These are phyloP conservation scores for Lactifluus hygrophoroides DNA, from an alignment of 768 basidiomycete genomes.

Conservation along the genomic window DNA sequence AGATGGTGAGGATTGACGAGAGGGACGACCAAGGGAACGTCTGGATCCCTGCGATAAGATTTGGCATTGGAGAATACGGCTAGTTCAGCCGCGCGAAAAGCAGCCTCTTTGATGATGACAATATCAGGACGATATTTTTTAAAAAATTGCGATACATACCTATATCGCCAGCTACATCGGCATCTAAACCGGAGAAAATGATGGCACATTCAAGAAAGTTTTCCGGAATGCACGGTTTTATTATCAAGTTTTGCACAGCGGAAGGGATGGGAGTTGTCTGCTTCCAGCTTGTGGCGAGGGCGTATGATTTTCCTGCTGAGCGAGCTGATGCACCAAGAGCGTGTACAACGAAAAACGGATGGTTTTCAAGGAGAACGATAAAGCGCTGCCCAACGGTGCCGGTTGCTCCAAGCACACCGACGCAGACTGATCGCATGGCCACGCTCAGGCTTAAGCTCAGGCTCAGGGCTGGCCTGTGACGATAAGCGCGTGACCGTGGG, in stretches of 20 bases:
- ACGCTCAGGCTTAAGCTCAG: no score
- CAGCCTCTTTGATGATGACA: constrained; percentile 60
- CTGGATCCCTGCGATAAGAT: constrained; percentile 86
- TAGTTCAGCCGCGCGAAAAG: constrained; percentile 80
- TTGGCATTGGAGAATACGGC: constrained; percentile 97
- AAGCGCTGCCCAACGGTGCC: constrained; percentile 97
- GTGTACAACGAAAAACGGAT: constrained; percentile 86
- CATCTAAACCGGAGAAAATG: constrained; percentile 94
- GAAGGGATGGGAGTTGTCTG: constrained; percentile 69
- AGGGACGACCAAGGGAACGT: constrained; percentile 92
- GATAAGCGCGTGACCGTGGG: neutral
- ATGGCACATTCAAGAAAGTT: constrained; percentile 75
- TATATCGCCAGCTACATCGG: constrained; percentile 91
- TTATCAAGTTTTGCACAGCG: constrained; percentile 50
- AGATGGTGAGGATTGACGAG: constrained; percentile 88
- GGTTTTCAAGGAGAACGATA: constrained; percentile 74
- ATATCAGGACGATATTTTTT: no score
- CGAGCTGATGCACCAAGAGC: constrained; percentile 83
- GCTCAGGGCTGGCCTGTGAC: no score
- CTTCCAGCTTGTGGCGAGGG: constrained; percentile 77
- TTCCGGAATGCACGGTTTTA: constrained; percentile 69
- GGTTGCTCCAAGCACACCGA: constrained; percentile 81
- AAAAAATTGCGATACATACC: constrained; percentile 41
- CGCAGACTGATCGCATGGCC: no score
- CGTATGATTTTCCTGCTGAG: constrained; percentile 80